These are phyloP conservation scores for Mortierella sp. DNA, from an alignment of 371 early-diverging fungal species.

Conservation along the genomic window DNA sequence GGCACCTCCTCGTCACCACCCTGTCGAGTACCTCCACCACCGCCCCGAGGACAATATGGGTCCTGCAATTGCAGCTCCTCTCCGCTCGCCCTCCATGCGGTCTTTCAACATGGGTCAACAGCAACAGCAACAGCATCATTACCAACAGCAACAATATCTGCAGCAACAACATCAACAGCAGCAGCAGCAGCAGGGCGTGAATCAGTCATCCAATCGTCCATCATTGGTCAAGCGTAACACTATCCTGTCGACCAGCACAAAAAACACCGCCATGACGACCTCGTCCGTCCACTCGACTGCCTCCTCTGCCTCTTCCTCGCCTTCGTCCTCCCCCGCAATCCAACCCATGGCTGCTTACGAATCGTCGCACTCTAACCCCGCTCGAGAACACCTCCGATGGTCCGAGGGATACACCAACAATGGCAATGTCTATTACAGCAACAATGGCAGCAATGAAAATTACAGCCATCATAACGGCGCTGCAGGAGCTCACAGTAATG, in stretches of 20 bases:
- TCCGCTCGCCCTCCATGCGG: conserved; percentile 3
- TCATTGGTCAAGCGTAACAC: not conserved
- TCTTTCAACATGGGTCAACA: not conserved
- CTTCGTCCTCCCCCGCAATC: conserved; percentile 3
- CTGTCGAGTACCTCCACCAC: conserved; percentile 22
- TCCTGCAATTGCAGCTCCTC: not conserved
- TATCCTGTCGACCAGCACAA: not conserved
- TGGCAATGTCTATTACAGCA: not conserved
- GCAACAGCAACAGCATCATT: conserved; percentile 6
- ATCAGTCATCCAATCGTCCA: not conserved
- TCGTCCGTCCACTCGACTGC: not conserved
- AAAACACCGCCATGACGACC: not conserved
- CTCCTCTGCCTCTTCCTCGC: not conserved
- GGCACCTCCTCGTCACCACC: conserved; percentile 46
- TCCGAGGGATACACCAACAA: not conserved
- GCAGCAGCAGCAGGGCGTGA: not conserved
- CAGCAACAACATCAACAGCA: not conserved
- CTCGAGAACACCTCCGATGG: conserved; percentile 2
- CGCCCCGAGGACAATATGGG: conserved; percentile 25
- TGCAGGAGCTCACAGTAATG: not conserved
- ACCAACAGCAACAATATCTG: conserved; percentile 11
- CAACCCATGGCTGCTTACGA: conserved; percentile 6
- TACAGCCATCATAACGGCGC: not conserved
- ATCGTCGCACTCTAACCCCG: conserved; percentile 1
- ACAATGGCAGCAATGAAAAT: not conserved